Base-by-base conservation (phyloP, 345 rosid genomes). In the Rhizophora mangle region DNA sequence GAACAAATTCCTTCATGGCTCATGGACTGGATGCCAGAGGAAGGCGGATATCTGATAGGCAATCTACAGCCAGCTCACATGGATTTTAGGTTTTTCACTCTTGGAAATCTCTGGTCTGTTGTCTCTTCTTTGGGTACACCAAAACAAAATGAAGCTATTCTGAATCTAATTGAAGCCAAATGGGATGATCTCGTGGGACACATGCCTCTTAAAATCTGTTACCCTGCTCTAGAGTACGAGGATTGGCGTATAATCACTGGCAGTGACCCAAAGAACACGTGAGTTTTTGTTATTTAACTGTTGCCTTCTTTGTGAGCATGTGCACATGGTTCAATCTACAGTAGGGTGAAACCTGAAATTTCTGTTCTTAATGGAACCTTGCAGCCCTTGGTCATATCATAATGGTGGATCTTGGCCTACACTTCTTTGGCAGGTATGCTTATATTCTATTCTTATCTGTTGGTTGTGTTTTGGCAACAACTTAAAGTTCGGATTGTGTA, bases 371-470 rank as follows among this genome's bases (percentile, higher is more conserved):
- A 53, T 68, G 73, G 60, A 75, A 63, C 34, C 63, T 71, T 79
- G 73, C 88, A 95, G 97, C 66, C 89, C 97, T 67, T 95, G 99
- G 99, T 95, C 99, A 21, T 95, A 95, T 86, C 99, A 95, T 74
- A 95, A 95, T 74, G 88, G 96, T 60, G 99, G 97, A 74, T 92
- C 99, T 31, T 91, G 99, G 99, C 99, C 97, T 5, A 86, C 97
- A 3, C 96, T 95, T 72, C 85, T 95, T 72, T 95, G 99, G 99
- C 99, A 95, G 99, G 99, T 95, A 80, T 31, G 65, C 64, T 53
- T 10, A 13, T 57, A 21, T 56, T 6, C 6, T 24, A 8, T 24
- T 56, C 60, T 13, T 6, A 6, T 56, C 29, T 56, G 30, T 56
- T 21, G 10, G 29, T 10, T 24, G 60, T 56, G 37, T 34, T 1